These are phyloP conservation scores for Lichtheimia ramosa DNA, from an alignment of 371 early-diverging fungal species.

Conservation along the genomic window DNA sequence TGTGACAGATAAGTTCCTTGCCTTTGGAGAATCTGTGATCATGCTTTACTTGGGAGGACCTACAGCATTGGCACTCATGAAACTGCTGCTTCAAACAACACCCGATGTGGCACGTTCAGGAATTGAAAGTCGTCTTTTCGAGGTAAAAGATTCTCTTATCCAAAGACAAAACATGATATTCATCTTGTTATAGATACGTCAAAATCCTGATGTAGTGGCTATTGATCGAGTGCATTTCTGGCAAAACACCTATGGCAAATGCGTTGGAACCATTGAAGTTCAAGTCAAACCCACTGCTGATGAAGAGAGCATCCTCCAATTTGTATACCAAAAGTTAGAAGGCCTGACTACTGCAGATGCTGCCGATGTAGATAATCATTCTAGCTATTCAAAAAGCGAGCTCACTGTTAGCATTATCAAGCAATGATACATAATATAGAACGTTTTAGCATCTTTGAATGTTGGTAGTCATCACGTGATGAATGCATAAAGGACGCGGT, in stretches of 20 bases:
- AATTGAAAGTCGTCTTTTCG: slow-evolving; percentile 36
- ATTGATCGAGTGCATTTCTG: slow-evolving; percentile 61
- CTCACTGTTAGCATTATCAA: slow-evolving; percentile 52
- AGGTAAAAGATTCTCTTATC: slow-evolving; percentile 23
- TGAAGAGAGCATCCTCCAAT: slow-evolving; percentile 49
- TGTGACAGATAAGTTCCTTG: slow-evolving; percentile 50
- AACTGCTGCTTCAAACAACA: slow-evolving; percentile 43
- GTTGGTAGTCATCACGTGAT: no score
- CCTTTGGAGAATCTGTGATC: slow-evolving; percentile 52
- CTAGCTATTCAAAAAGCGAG: slow-evolving; percentile 37
- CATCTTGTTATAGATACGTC: slow-evolving; percentile 27
- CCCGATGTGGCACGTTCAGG: slow-evolving; percentile 34
- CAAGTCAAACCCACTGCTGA: slow-evolving; percentile 54
- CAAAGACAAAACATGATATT: neutral
- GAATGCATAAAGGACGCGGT: no score
- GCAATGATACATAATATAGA: slow-evolving; percentile 12
- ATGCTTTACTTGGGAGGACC: slow-evolving; percentile 54
- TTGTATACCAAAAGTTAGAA: slow-evolving; percentile 54
- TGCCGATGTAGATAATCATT: slow-evolving; percentile 3
- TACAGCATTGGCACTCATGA: slow-evolving; percentile 40
- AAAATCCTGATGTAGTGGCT: slow-evolving; percentile 47
- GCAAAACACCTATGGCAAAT: slow-evolving; percentile 63
- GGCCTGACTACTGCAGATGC: slow-evolving; percentile 44
- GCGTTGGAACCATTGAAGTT: slow-evolving; percentile 57
- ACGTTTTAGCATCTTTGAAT: neutral